Base-by-base conservation (phyloP, 164 flowering plant species). In the Umbilicus rupestris region DNA sequence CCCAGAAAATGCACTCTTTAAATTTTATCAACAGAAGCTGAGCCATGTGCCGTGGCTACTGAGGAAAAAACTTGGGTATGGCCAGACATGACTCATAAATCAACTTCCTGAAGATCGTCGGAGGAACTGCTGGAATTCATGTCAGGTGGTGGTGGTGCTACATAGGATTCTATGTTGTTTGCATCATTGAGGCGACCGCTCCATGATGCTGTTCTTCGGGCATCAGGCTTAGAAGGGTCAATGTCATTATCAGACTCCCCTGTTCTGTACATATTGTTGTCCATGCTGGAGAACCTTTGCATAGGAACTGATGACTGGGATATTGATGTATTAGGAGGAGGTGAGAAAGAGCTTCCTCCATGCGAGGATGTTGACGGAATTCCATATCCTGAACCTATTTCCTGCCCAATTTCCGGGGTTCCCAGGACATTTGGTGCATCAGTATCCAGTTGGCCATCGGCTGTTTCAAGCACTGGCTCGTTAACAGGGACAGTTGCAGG, bases 201-300 rank as follows among this genome's bases (percentile, higher is more conserved):
- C 92, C 92, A 87, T 63, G 92, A 87, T 10, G 85, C 83, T 28
- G 89, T 77, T 50, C 87, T 71, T 26, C 92, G 76, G 46, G 85
- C 76, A 30, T 66, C 73, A 31, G 80, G 67, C 16, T 75, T 10
- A 63, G 71, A 58, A 20, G 84, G 50, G 12, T 70, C 73, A 39
- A 65, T 71, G 35, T 58, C 68, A n/a, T 28, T 63, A 7, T 14
- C 44, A 28, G 37, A 17, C 7, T 19, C 35, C 33, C 44, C 82
- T n/a, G 7, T 46, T 33, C 62, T 37, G 58, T 46, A 69, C 1
- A 76, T 62, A 41, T 82, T 78, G 74, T 74, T 74, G 69, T 76
- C 73, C 83, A 85, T 72, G 78, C 89, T 84, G 47, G 82, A 78
- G 69, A 65, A 74, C 33, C 83, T 76, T 69, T 78, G 87, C 75